Evolutionary conservation across 2,329 filamentous ascomycete species (phyloP), one percentile per base, ranked within the genome.

Genomic region (Tolypocladium nubicola): DNA sequence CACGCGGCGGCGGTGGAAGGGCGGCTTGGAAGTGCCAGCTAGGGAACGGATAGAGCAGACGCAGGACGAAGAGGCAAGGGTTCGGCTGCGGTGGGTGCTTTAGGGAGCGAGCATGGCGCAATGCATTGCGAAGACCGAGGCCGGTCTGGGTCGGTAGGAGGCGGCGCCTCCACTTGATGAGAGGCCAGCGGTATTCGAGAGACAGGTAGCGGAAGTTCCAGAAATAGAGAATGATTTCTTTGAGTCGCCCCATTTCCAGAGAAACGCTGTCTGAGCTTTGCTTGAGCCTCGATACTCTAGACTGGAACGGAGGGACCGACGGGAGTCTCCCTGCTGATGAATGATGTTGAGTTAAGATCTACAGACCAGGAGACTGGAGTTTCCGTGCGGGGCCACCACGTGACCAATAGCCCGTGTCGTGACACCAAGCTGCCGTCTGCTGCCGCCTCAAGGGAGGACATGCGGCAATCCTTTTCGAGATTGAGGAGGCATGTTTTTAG

Each of bases 151-250:
- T 56, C 1, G 61, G 61, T 14, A 62, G 19, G 14, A 61, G 57
- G 14, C 59, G 58, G 40, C 59, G 61, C 11, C 59, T 54, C 40
- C 57, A 30, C 58, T 61, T 62, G 54, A 62, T 61, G 13, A 61
- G 53, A 8, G 59, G 56, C 61, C 59, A 61, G 26, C 59, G 54
- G 49, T 60, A 60, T 26, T 60, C 53, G 39, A 62, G 45, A 19
- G 61, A 56, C 14, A 62, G 58, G 53, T 62, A 62, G 41, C 61
- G 61, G n/a, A 62, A 62, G 45, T 62, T 62, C 60, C 57, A 62
- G 6, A 62, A 52, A n/a, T 62, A 61, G 47, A 58, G n/a, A 14
- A 52, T 1, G 1, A 19, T 10, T 13, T 52, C n/a, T 5, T 2
- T 13, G 3, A 38, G 33, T 52, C 49, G 49, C 6, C 14, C 49